phyloP scores from a whole-genome alignment of 495 filamentous ascomycete species.

The Sabuloglossum arenarium region DNA sequence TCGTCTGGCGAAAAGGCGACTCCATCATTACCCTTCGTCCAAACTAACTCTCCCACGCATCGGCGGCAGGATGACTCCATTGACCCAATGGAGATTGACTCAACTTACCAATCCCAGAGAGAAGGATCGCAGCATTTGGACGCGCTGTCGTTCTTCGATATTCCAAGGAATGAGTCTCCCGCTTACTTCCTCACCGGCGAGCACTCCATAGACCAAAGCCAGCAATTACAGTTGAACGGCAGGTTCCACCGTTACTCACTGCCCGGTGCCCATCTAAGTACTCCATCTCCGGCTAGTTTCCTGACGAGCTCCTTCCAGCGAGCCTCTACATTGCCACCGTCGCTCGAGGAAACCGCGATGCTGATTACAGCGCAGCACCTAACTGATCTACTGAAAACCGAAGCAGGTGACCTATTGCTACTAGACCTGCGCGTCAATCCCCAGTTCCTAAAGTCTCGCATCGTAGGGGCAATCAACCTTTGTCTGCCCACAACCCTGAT shows the following conservation, averaged over 20 bases:
- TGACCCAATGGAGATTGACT: neutral
- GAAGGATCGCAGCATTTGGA: constrained; percentile 3
- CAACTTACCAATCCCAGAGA: neutral
- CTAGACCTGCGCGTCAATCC: constrained; percentile 81
- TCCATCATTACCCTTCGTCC: neutral
- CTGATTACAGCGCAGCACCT: constrained; percentile 46
- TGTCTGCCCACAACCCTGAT: constrained; percentile 90
- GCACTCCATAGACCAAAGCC: constrained; percentile 14
- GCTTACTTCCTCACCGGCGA: constrained; percentile 14
- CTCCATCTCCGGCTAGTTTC: constrained; percentile 21
- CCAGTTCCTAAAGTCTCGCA: constrained; percentile 53
- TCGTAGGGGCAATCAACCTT: constrained; percentile 64
- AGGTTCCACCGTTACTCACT: constrained; percentile 29
- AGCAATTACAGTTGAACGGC: constrained; percentile 19
- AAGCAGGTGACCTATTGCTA: constrained; percentile 38
- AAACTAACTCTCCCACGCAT: neutral
- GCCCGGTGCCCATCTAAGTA: constrained; percentile 23
- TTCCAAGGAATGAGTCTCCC: constrained; percentile 20
- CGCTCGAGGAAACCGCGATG: neutral
- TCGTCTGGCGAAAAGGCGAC: neutral
- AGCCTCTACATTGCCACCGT: constrained; percentile 10
- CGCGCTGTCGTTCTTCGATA: constrained; percentile 16
- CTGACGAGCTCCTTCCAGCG: constrained; percentile 6
- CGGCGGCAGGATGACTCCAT: neutral
- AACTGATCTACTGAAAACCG: constrained; percentile 39